Evolutionary conservation across 371 early-diverging fungal species (phyloP), one percentile per base, ranked within the genome.

Genomic region (Conidiobolus incongruus): DNA sequence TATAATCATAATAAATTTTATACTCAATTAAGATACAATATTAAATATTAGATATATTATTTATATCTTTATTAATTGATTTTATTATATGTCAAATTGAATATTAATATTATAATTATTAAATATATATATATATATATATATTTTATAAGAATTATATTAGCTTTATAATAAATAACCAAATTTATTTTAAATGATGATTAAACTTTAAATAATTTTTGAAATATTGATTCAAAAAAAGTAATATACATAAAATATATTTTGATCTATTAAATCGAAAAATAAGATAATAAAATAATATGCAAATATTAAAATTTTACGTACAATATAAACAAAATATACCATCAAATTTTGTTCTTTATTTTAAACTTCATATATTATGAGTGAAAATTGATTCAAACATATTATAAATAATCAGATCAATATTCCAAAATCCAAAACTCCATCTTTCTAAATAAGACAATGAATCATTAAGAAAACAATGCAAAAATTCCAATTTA

Each of bases 201-300:
- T 35, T 35, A 35, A 15, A 61, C 22, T 75, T 19, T 31, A 13
- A 31, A 10, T 10, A 13, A 10, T 13, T 13, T 10, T 13, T 31
- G 7, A 31, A 7, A 13, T 31, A 10, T 31, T 31, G 31, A 7
- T 31, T 10, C 31, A 10, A 31, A 31, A 35, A 5, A 13, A 35
- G 13, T 8, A 35, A 13, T 7, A 35, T 15, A 5, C 35, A 15
- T 35, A 5, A 35, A 35, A 13, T 15, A 35, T n/a, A 13, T 15
- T 6, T 31, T 8, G 31, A 31, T 13, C 31, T 13, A 13, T 31
- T 31, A 8, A 8, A 31, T 6, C 13, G 6, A 13, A 31, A 8
- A 31, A 31, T 6, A 13, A 31, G 31, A 31, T 8, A 13, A 8
- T 6, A 6, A 8, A 31, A 31, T 8, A 10, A 13, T 13, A 7